Evolutionary conservation across 441 rosid genomes (phyloP), one percentile per base, ranked within the genome.

Genomic region (Gossypium lobatum): DNA sequence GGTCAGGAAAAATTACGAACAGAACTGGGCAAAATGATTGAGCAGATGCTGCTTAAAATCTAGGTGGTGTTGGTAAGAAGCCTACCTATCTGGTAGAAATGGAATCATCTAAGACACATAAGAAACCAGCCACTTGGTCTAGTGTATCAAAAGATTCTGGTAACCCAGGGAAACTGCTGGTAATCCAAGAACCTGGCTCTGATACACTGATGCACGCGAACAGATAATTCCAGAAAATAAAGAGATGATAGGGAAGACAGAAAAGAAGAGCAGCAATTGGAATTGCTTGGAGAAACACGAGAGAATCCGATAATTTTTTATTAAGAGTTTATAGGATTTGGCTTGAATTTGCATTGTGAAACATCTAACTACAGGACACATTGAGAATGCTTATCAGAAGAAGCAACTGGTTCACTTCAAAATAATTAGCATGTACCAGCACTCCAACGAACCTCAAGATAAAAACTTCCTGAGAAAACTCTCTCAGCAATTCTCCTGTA

Each of bases 381-480:
- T 37, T 26, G 26, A 34, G 39, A 59, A 48, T 7, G 46, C 45
- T 5, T 73, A 62, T 50, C 11, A 2, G 64, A 34, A 48, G 31
- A 61, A 4, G 4, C 16, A 18, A 58, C 21, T 20, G 21, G 20
- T 66, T 26, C 65, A 18, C 21, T 13, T 23, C 57, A 57, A 26
- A 20, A 54, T 50, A 58, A 72, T 53, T 64, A 60, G 72, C 45
- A 79, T 67, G 50, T 63, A 31, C 8, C 16, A 14, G 63, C 5
- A 50, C 31, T 79, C 72, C 48, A 75, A 75, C 87, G 76, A 76
- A 93, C 98, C 98, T 91, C 97, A 95, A 88, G 70, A 93, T 95
- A 80, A 90, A 95, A 59, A 91, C 97, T 86, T 95, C 99, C 81
- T 93, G 99, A 64, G 95, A 86, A 71, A 95, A 95, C 80, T 93